Evolutionary conservation across 2,329 filamentous ascomycete genomes (phyloP), one percentile per base, ranked within the genome.

Genomic region (Ophiocordyceps camponoti-rufipedis): DNA sequence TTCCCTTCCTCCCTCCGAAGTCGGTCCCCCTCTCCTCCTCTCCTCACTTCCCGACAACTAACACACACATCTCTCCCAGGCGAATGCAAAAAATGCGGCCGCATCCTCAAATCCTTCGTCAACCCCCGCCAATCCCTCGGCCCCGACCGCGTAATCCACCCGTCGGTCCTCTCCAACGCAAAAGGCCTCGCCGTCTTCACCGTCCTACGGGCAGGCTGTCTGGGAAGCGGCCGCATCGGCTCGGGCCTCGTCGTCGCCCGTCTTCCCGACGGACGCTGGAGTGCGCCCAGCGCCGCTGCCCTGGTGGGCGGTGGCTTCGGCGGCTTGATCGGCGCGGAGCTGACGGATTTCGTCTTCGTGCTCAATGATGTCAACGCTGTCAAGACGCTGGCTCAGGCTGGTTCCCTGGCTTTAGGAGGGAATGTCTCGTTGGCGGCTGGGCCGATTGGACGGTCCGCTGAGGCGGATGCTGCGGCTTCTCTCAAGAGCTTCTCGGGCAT

Each of bases 301-400:
- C 87, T 83, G 1, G 78, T 82, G 28, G 85, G 85, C 53, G 85
- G 80, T 46, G 85, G 85, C 23, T 84, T 93, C 52, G 85, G 85
- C 53, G 85, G 85, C 39, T 85, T 91, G 65, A 85, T 93, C 56
- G 85, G 85, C 33, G 85, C 89, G 62, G 85, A 93, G 63, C 64
- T 93, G 49, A 91, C 85, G 48, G 85, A 91, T 61, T 98, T 98
- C 59, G 91, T 98, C 60, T 96, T 98, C 66, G 95, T 98, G 52
- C 78, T 98, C 52, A 98, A 98, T 66, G 89, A 98, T 58, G 70
- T 79, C 40, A 77, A 71, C 48, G 89, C 91, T 41, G 89, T 98
- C 52, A 85, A 85, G 62, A 88, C 89, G 9, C 96, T 98, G 63
- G 86, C 88, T 6, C 89, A 96, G 62, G 79, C 82, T 38, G 91